Base-by-base conservation (phyloP, 192 early-diverging fungal genomes). In the Jimgerdemannia flammicorona region DNA sequence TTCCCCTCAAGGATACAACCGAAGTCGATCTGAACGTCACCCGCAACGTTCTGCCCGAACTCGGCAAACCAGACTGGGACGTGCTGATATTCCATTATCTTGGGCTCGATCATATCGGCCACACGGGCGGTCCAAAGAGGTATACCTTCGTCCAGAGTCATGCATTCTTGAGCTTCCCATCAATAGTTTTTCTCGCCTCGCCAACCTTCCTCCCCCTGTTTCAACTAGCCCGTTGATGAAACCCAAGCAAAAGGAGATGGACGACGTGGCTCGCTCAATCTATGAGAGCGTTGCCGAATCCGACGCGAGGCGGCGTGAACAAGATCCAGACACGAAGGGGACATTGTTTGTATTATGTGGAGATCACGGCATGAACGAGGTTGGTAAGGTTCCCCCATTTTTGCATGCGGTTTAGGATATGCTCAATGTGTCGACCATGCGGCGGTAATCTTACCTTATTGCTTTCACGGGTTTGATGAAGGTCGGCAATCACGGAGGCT, bases 321-420 rank as follows among this genome's bases (percentile, higher is more conserved):
- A 63, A 3, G 75, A 85, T 68, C 18, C 59, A 11, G 70, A 64
- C 41, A 83, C 89, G 18, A 82, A 87, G 72, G 85, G 90, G 2
- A 92, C 92, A 2, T 80, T 95, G 63, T 83, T 95, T 73, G 86
- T 95, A n/a, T 74, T 95, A 3, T 86, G 92, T 74, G 93, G 93
- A 64, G 93, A 95, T 78, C 93, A 95, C 72, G 94, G 91, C 3
- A 95, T 95, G 94, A 93, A 93, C 76, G 90, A 92, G 75, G 86
- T 89, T 64, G 81, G 86, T 40, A 79, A 29, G 1, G 29, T 29
- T 29, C 1, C 29, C 29, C 29, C 29, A 29, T 29, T 29, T 29
- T 29, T 29, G 29, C 29, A 1, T 29, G 29, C 29, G 29, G 0
- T 29, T 29, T 29, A 29, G 29, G 29, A 29, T 29, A 29, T 29